Conservation (phyloP, 768 basidiomycete species). For the Scleroderma bovista region DNA sequence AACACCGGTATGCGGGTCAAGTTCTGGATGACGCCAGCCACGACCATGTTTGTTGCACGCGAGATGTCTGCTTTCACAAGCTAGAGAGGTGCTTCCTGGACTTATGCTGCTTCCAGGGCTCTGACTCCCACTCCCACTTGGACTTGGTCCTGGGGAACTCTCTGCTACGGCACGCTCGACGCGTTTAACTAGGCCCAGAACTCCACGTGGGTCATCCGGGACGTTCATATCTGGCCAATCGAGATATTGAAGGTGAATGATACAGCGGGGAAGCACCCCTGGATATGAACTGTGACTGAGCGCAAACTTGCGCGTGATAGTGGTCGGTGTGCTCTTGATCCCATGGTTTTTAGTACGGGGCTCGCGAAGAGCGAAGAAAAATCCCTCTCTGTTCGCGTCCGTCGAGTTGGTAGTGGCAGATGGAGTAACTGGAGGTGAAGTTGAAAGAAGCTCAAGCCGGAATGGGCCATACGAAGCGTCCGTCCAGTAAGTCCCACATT, state of each 20-base stretch:
- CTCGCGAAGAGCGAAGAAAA: constrained; percentile 39
- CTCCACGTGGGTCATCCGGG: constrained; percentile 72
- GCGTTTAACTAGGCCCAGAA: constrained; percentile 68
- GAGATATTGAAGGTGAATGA: constrained; percentile 88
- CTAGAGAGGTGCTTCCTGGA: constrained; percentile 13
- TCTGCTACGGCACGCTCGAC: constrained; percentile 39
- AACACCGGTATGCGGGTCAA: constrained; percentile 55
- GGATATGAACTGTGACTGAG: constrained; percentile 62
- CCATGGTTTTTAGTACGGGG: constrained; percentile 5
- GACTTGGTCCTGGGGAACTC: constrained; percentile 27
- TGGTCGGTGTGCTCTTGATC: constrained; percentile 16
- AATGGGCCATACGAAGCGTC: constrained; percentile 66
- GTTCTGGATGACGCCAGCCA: constrained; percentile 31
- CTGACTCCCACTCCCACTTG: constrained; percentile 14
- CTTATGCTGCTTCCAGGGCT: constrained; percentile 14
- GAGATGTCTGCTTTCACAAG: constrained; percentile 15
- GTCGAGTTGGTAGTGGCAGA: constrained; percentile 28
- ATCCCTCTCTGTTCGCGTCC: constrained; percentile 18
- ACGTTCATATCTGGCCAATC: constrained; percentile 98
- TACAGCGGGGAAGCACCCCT: constrained; percentile 50
- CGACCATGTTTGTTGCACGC: constrained; percentile 9
- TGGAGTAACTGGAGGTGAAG: constrained; percentile 33
- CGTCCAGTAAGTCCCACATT: constrained; percentile 90
- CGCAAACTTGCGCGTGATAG: constrained; percentile 61
- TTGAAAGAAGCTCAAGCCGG: constrained; percentile 48